Base-by-base conservation (phyloP, 108 stramenopile genomes). In the Bacterosira constricta region DNA sequence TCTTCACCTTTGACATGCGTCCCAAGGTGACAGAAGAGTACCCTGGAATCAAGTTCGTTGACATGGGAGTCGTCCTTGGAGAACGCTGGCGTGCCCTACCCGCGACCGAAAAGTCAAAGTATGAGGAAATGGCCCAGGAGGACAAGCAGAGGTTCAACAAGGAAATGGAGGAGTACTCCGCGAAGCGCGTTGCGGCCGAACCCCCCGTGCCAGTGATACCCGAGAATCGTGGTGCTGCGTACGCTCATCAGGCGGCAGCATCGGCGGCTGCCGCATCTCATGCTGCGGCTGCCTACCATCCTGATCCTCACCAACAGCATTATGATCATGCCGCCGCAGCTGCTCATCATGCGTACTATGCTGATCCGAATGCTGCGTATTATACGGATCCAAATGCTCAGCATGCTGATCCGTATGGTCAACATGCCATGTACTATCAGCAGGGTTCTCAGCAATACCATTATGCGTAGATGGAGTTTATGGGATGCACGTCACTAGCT, bases 1-100 rank as follows among this genome's bases (percentile, higher is more conserved):
- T 96, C 71, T 96, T 93, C 75, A 88, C 91, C 52, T 86, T 90
- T 51, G 90, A 91, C 17, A 80, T 85, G 75, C 90, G 93, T 49
- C 90, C 88, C 27, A 84, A 95, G 66, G 88, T 94, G 12, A 84
- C 88, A 62, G 72, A 63, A 34, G 96, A 94, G 47, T 81, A 84
- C 41, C 96, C 96, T 13, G 91, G 88, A 11, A 85, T 97, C 69
- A 96, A 94, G 81, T 88, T 96, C 79, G 91, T 94, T 4, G 97
- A 98, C 35, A 80, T 98, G 55, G 90, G 91, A 32, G 93, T 89
- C 61, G 77, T 96, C 49, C 69, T 97, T 27, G 97, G 97, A 8
- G 95, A 94, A 63, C 86, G 91, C 46, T 98, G 97, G 97, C 62
- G 94, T 18, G 85, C 83, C 20, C 78, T 98, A 69, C 79, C 90